Evolutionary conservation across 441 rosid genomes (phyloP).

Genomic region (Adansonia madagascariensis): DNA sequence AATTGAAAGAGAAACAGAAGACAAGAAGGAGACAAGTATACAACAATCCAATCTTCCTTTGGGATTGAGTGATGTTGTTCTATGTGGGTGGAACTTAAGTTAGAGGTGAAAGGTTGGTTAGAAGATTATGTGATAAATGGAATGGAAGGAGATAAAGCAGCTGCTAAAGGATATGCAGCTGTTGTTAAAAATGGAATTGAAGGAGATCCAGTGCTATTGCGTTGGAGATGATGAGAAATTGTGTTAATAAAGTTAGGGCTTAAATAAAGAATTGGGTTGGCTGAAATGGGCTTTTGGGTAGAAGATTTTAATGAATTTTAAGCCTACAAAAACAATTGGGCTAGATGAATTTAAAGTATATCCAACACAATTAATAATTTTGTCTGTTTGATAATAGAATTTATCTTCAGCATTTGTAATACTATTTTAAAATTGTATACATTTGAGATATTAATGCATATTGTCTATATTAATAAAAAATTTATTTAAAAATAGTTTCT

Average conservation of each 20-base stretch:
- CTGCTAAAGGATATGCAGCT: not conserved
- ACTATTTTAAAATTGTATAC: not conserved
- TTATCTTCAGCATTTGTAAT: not conserved
- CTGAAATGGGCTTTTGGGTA: not conserved
- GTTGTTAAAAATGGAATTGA: not conserved
- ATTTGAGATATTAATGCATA: not conserved
- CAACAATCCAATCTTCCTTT: conserved; percentile 6
- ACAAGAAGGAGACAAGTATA: not conserved
- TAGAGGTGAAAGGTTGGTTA: not conserved
- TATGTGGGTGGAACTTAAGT: not conserved
- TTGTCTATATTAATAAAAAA: not conserved
- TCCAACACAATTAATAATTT: not conserved
- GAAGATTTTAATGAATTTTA: not conserved
- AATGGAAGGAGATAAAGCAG: conserved; percentile 10
- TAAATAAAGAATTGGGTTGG: not conserved
- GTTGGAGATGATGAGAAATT: not conserved
- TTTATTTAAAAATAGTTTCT: not conserved
- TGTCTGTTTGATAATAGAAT: not conserved
- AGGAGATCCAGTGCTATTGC: not conserved
- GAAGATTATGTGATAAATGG: not conserved
- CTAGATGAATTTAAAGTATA: not conserved
- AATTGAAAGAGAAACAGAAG: not conserved
- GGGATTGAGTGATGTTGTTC: not conserved
- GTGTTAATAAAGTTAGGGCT: not conserved
- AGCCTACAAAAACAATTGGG: not conserved